Evolutionary conservation across 495 filamentous ascomycete genomes (phyloP), one percentile per base, ranked within the genome.

Genomic region (Chlorociboria aeruginascens): DNA sequence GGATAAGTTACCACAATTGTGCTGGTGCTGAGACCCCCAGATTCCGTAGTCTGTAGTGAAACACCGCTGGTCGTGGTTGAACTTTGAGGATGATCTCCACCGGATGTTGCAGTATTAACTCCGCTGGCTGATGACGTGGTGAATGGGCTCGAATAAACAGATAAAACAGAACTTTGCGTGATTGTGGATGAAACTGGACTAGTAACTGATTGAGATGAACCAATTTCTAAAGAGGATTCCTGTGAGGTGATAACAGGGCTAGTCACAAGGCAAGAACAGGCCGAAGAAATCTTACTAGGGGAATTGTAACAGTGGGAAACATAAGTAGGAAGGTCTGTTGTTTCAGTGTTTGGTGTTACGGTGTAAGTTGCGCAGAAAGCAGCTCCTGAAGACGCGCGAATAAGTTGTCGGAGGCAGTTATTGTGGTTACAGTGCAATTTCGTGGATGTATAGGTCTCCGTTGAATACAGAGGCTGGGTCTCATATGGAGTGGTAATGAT

Each of bases 281-380:
- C 54, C 12, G 54, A 53, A 17, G 57, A 53, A 14, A 56, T 43
- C 32, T 25, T 28, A 1, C 41, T 42, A 13, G 54, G 41, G 13
- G 37, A 48, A 28, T 44, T 43, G 7, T 43, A 16, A 16, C 50
- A 56, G 7, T 47, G 41, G 12, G 43, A 41, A 9, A 52, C 54
- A 20, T 41, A 54, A 14, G 39, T 25, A 14, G 57, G 50, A 10
- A 55, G 47, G 10, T 20, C 44, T 17, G 36, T 48, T 10, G 47
- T 49, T 14, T 47, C 45, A 32, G 50, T 46, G 25, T 49, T 50
- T 1, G 35, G 4, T 0, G 39, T 51, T 1, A 51, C 31, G 7
- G 51, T 52, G 43, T 47, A 52, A 13, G 51, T 47, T 31, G 57
- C 41, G 30, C 50, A 53, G 42, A 57, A 49, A n/a, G 10, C 17